A percentile compares a stretch with the other conserved stretches of the same genome.
Evolutionary conservation across 1,139 yeast species (phyloP).

Genomic region (Candida gigantensis): DNA sequence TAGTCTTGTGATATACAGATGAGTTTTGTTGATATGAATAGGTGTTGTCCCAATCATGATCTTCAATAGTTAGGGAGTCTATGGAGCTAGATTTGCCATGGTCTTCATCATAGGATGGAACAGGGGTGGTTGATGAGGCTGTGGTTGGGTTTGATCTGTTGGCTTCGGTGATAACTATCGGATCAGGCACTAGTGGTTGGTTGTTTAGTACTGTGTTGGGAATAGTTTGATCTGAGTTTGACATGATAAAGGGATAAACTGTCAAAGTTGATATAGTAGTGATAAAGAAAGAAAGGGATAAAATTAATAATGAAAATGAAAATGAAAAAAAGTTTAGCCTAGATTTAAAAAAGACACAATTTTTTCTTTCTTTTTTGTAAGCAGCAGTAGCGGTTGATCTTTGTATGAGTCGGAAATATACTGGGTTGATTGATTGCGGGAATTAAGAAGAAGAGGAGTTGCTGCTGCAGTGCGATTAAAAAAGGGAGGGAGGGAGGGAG

Average conservation of each 20-base stretch:
- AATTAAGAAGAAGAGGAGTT: too few species aligned
- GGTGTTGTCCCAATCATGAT: conserved; percentile 6
- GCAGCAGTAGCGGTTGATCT: too few species aligned
- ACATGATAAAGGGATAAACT: neutral
- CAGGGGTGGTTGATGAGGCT: conserved; percentile 5
- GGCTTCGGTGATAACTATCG: conserved; percentile 9
- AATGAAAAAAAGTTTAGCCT: too few species aligned
- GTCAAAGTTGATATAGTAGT: neutral
- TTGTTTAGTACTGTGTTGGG: conserved; percentile 12
- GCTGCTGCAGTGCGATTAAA: too few species aligned
- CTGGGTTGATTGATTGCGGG: too few species aligned
- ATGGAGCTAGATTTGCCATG: conserved; percentile 3
- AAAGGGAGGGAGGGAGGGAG: too few species aligned
- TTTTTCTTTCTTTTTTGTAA: too few species aligned
- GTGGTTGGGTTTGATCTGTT: conserved; percentile 2
- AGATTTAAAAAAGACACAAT: too few species aligned
- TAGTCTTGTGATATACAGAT: conserved; percentile 4
- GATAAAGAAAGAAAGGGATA: neutral
- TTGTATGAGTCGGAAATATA: too few species aligned
- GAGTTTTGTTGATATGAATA: neutral
- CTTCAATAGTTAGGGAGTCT: conserved; percentile 11
- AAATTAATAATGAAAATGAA: neutral
- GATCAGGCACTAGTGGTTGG: conserved; percentile 15
- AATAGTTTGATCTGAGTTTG: neutral
- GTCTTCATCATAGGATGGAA: conserved; percentile 5